Conservation (phyloP, 129 eudicot species). For the Artemisia argyi region DNA sequence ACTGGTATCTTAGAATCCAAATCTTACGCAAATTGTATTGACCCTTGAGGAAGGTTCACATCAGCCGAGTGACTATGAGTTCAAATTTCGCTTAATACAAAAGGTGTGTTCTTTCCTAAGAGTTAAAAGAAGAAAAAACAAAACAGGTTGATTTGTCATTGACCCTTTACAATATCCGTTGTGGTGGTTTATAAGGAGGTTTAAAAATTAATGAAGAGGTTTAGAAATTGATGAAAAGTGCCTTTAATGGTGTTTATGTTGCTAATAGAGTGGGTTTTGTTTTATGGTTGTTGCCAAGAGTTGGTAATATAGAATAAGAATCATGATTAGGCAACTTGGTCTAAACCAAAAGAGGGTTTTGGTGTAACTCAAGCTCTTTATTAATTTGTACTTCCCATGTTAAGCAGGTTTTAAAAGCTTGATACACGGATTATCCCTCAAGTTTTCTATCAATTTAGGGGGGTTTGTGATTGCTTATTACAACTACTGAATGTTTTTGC, state of each 20-base stretch:
- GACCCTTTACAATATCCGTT: too few relatives aligned
- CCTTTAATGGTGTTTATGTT: background rate
- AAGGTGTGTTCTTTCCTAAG: too few relatives aligned
- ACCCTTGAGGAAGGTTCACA: too few relatives aligned
- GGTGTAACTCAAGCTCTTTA: constrained; percentile 25
- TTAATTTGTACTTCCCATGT: background rate
- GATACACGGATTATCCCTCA: background rate
- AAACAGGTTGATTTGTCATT: too few relatives aligned
- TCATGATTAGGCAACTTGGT: constrained; percentile 18
- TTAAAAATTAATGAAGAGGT: too few relatives aligned
- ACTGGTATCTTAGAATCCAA: background rate
- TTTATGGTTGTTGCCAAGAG: background rate
- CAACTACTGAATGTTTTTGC: too few relatives aligned
- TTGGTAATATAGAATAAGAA: background rate
- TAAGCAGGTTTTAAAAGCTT: background rate
- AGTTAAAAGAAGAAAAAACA: too few relatives aligned
- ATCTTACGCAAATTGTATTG: background rate
- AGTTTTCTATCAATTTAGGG: background rate
- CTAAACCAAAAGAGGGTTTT: constrained; percentile 24
- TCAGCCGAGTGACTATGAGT: too few relatives aligned
- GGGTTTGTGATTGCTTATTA: too few relatives aligned
- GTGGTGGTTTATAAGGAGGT: too few relatives aligned
- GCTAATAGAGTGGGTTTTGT: background rate
- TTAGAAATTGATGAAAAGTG: background rate
- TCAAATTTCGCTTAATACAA: too few relatives aligned